A percentile compares a stretch with the other conserved stretches of the same genome.
Conservation (phyloP, 2,329 filamentous ascomycete species). For the Calonectria montana region DNA sequence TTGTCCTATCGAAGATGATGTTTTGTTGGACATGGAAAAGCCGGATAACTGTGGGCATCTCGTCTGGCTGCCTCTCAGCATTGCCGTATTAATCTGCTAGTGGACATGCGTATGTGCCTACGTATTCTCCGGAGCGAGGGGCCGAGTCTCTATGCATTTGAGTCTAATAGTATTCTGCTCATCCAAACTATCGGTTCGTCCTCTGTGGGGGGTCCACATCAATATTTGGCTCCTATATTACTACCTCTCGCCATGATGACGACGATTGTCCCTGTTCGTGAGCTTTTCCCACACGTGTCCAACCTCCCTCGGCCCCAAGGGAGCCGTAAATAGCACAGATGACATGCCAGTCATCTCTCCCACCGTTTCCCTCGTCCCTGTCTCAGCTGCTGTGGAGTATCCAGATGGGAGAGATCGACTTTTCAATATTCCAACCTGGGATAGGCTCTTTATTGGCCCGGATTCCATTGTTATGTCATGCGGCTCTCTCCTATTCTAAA, state of each 20-base stretch:
- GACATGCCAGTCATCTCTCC: conserved; percentile 13
- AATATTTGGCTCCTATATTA: neutral
- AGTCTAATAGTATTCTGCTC: neutral
- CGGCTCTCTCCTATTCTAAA: neutral
- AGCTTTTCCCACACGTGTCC: conserved; percentile 8
- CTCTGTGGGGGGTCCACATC: neutral
- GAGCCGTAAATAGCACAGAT: conserved; percentile 17
- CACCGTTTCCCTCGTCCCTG: conserved; percentile 21
- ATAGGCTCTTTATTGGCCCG: neutral
- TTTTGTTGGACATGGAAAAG: neutral
- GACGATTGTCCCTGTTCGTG: neutral
- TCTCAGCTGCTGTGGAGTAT: conserved; percentile 16
- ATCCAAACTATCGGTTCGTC: neutral
- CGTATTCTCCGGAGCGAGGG: neutral
- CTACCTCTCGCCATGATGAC: neutral
- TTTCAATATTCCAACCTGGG: neutral
- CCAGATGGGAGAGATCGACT: neutral
- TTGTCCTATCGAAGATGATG: conserved; percentile 4
- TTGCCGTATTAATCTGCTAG: conserved; percentile 5
- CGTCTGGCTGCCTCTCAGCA: neutral
- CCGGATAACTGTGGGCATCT: conserved; percentile 8
- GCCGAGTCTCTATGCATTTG: neutral
- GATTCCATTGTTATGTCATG: neutral
- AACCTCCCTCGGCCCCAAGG: conserved; percentile 7
- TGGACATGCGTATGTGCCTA: neutral